A percentile compares a stretch with the other conserved stretches of the same genome.
phyloP scores from a whole-genome alignment of 2,329 filamentous ascomycete genomes.

The Pyrenophora tritici-repentis region DNA sequence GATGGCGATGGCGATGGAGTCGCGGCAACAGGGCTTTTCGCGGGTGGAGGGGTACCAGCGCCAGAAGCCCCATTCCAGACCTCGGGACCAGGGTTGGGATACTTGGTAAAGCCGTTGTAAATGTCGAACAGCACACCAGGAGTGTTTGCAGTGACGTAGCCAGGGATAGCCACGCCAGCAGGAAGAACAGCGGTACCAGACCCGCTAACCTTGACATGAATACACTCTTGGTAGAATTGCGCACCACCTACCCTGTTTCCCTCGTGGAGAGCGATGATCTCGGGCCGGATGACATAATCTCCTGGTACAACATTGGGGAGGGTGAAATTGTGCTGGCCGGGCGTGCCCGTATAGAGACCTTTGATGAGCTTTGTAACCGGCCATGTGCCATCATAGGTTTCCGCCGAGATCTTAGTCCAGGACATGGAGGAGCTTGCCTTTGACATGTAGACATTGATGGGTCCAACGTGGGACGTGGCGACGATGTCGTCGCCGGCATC shows the following conservation, averaged over 20 bases:
- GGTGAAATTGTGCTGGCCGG: conserved; percentile 50
- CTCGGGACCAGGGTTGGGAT: conserved; percentile 43
- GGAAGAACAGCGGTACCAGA: conserved; percentile 41
- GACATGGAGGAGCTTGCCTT: conserved; percentile 49
- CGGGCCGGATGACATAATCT: conserved; percentile 51
- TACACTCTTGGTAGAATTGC: conserved; percentile 54
- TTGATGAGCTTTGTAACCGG: conserved; percentile 48
- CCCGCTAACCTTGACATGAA: conserved; percentile 49
- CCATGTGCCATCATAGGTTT: conserved; percentile 46
- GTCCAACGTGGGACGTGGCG: conserved; percentile 57
- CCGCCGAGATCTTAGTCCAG: conserved; percentile 55
- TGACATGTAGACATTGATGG: conserved; percentile 59
- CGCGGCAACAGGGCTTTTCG: conserved; percentile 7
- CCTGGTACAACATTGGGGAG: conserved; percentile 49
- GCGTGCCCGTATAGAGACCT: conserved; percentile 36
- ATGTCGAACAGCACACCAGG: conserved; percentile 51
- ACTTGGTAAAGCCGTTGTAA: conserved; percentile 44
- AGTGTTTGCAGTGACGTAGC: conserved; percentile 47
- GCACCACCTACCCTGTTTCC: conserved; percentile 44
- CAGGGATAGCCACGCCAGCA: conserved; percentile 54
- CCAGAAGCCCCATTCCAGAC: conserved; percentile 41
- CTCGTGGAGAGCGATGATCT: conserved; percentile 54
- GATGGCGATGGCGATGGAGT: conserved; percentile 12
- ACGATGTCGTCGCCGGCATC: conserved; percentile 57
- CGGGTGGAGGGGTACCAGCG: conserved; percentile 5